Evolutionary conservation across 352 stramenopile genomes (phyloP).

Genomic region (Globisporangium iwayamae): DNA sequence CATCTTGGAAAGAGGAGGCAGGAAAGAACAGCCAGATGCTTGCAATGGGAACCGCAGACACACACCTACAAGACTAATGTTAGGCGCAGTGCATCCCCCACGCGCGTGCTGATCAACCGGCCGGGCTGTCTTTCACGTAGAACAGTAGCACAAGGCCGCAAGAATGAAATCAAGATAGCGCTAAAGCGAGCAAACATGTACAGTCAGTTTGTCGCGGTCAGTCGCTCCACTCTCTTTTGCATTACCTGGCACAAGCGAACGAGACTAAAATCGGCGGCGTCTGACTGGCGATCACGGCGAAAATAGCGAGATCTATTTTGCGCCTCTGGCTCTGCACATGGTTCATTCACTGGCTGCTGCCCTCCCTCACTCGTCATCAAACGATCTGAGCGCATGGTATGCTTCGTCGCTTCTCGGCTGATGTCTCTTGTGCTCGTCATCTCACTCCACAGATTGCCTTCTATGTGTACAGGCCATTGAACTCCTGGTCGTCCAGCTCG

Average conservation of each 20-base stretch:
- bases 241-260: background rate
- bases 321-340: background rate
- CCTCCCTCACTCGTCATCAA: background rate
- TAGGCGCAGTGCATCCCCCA: background rate
- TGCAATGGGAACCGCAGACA: background rate
- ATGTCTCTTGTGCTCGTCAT: background rate
- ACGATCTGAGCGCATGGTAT: background rate
- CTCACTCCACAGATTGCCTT: background rate
- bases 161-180: background rate
- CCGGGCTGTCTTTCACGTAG: background rate
- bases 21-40: background rate
- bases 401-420: background rate
- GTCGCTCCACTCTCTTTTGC: background rate
- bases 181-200: background rate
- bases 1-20: constrained; percentile 7
- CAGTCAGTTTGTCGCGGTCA: background rate
- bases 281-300: constrained; percentile 14
- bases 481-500: constrained; percentile 14
- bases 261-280: constrained; percentile 3
- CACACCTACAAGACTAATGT: constrained; percentile 3
- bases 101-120: background rate
- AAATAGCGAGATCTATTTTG: constrained; percentile 26
- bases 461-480: constrained; percentile 65
- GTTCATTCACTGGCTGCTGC: background rate
- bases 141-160: background rate